These are phyloP conservation scores for Pleurotus citrinopileatus DNA, from an alignment of 768 basidiomycete genomes.

Conservation along the genomic window DNA sequence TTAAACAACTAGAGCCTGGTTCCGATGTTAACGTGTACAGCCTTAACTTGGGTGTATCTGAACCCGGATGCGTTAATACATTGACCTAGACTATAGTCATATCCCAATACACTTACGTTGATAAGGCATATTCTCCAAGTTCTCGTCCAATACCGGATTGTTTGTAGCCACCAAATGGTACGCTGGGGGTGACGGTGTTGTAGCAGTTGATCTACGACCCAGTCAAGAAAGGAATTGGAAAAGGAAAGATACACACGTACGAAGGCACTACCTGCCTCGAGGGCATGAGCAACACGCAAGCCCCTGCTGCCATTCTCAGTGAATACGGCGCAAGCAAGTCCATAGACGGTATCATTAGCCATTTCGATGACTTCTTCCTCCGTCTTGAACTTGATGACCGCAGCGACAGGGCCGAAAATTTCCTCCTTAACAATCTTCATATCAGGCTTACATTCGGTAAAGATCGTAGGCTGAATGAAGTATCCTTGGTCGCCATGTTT, in stretches of 20 bases:
- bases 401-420: constrained; percentile 77
- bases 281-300: constrained; percentile 20
- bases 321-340: constrained; percentile 20
- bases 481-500: constrained; percentile 60
- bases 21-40: constrained; percentile 6
- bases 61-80: neutral
- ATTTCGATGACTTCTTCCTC: constrained; percentile 33
- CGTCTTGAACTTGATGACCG: constrained; percentile 65
- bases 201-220: constrained; percentile 17
- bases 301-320: constrained; percentile 20
- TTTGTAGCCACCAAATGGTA: constrained; percentile 3
- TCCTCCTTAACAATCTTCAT: constrained; percentile 72
- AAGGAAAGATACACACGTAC: constrained; percentile 21
- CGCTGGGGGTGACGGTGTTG: neutral
- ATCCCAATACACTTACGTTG: neutral
- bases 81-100: constrained; percentile 15
- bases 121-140: constrained; percentile 5
- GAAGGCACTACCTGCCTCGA: constrained; percentile 45
- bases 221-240: neutral
- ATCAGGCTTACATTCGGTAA: constrained; percentile 55
- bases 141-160: constrained; percentile 8
- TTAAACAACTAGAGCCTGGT: neutral
- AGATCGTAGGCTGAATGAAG: constrained; percentile 70
- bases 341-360: constrained; percentile 19
- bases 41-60: constrained; percentile 11